Evolutionary conservation across 345 rosid genomes (phyloP).

Genomic region (Diplotaxis tenuifolia): DNA sequence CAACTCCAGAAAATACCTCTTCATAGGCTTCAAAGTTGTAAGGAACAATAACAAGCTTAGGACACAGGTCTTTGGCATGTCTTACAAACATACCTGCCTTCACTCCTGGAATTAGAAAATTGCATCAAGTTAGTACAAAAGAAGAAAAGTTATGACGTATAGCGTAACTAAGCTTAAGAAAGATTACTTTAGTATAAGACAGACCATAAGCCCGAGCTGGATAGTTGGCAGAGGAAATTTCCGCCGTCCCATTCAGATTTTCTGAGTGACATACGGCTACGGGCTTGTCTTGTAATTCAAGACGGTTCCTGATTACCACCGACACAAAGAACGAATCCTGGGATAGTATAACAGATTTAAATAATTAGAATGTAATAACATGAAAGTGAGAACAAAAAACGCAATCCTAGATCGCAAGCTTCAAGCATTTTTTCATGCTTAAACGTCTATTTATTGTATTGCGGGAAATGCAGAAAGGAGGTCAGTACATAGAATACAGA

Average conservation of each 20-base stretch:
- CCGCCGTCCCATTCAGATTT: constrained; percentile 93
- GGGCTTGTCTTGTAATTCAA: constrained; percentile 71
- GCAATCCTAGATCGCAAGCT: constrained; percentile 12
- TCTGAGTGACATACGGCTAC: constrained; percentile 94
- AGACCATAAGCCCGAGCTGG: constrained; percentile 87
- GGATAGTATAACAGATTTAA: constrained; percentile 32
- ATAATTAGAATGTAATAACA: constrained; percentile 1
- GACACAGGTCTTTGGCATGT: constrained; percentile 85
- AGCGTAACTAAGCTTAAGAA: constrained; percentile 13
- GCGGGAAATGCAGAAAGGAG: not conserved
- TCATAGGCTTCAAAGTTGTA: constrained; percentile 89
- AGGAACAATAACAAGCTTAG: constrained; percentile 76
- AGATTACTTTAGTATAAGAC: constrained; percentile 38
- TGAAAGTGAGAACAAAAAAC: not conserved
- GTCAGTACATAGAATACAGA: not conserved
- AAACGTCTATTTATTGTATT: not conserved
- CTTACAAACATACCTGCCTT: constrained; percentile 94
- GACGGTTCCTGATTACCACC: constrained; percentile 73
- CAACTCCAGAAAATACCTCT: constrained; percentile 49
- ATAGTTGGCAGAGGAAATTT: constrained; percentile 95
- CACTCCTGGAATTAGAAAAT: constrained; percentile 49
- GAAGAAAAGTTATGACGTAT: constrained; percentile 6
- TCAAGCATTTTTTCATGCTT: constrained; percentile 1
- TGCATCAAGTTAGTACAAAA: constrained; percentile 8
- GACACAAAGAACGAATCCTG: constrained; percentile 98